Evolutionary conservation across 1,139 yeast species (phyloP), one percentile per base, ranked within the genome.

Genomic region (Kodamaea derodonti): DNA sequence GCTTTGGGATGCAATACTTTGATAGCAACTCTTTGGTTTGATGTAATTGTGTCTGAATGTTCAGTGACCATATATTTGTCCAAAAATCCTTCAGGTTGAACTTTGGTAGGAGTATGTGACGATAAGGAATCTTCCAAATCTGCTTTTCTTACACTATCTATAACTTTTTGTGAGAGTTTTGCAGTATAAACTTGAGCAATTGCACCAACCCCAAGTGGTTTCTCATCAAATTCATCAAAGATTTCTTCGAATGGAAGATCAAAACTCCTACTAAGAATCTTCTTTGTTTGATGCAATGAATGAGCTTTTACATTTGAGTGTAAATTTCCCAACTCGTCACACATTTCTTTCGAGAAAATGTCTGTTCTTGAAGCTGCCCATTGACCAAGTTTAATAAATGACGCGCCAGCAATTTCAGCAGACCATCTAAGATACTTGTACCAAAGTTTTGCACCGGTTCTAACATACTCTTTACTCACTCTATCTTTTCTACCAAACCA

Each of bases 311-410:
- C 90, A 53, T 86, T 79, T 11, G 96, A 85, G 56, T 92, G 98
- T 36, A 92, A 64, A 24, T 75, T 64, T 3, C 87, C 77, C 49
- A 92, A 62, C 51, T 85, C 92, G 16, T 75, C 75, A 57, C 98
- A 92, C 59, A 92, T 62, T 31, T 75, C 86, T 34, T 65, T 67
- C 2, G 96, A 84, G 60, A 92, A 90, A 27, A 92, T 84, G 58
- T 92, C 99, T 0, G 95, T 85, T 60, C 99, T 75, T n/a, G 96
- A 84, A 3, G 97, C 97, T 0, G 98, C 98, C 99, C 99, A 92
- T 65, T 94, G 98, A 3, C 97, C 98, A 43, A 92, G 71, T 58
- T 92, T 92, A 42, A 92, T 86, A 58, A 92, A 92, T 5, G 95
- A 83, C 2, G 98, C 95, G 1, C 98, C 98, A 0, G 96, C 96